These are phyloP conservation scores for Macaranga tanarius DNA, from an alignment of 441 rosid species.

Conservation along the genomic window DNA sequence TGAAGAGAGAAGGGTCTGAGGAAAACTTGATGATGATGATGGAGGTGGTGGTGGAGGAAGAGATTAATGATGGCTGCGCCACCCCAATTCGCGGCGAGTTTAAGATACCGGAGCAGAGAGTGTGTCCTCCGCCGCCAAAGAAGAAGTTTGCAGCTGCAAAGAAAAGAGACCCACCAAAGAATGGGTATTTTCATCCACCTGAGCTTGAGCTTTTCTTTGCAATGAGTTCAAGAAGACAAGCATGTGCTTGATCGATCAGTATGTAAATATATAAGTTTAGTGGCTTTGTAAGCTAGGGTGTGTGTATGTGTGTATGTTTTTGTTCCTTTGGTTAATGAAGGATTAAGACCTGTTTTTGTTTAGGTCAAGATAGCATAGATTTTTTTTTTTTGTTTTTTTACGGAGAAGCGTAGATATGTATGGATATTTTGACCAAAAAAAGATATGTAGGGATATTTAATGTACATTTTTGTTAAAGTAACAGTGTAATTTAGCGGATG, in stretches of 20 bases:
- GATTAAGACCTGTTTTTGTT: no score
- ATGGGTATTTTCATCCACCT: constrained; percentile 32
- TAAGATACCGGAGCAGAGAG: constrained; percentile 23
- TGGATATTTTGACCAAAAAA: no score
- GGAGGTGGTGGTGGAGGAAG: background rate
- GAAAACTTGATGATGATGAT: background rate
- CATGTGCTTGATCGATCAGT: background rate
- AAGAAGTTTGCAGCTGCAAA: constrained; percentile 24
- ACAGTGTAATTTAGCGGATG: no score
- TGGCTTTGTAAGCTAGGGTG: no score
- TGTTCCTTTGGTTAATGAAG: no score
- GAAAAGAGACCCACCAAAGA: constrained; percentile 23
- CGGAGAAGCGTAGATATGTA: no score
- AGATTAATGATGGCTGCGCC: constrained; percentile 15
- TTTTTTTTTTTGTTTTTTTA: no score
- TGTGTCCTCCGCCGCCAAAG: constrained; percentile 36
- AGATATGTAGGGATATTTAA: no score
- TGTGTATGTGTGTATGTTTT: no score
- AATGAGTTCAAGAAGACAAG: constrained; percentile 12
- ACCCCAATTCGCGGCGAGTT: constrained; percentile 32
- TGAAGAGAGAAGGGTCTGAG: constrained; percentile 14
- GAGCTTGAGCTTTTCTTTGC: constrained; percentile 33
- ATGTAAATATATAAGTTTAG: no score
- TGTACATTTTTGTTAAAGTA: no score
- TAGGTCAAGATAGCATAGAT: no score